phyloP scores from a whole-genome alignment of 2,329 filamentous ascomycete species.

The Zymoseptoria brevis region DNA sequence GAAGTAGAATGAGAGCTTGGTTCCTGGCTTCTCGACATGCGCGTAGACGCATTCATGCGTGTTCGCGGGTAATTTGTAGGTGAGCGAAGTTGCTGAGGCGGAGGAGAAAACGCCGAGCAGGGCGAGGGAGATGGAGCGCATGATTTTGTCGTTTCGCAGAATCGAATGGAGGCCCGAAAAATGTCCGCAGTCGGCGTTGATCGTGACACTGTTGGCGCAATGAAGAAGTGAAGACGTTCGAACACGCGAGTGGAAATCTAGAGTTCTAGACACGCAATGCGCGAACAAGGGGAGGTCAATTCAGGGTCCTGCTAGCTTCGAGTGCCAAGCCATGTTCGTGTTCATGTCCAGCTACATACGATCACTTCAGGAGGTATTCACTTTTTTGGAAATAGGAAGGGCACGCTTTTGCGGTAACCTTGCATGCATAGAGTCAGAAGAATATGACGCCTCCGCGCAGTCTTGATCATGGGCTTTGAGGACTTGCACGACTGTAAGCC shows the following conservation, averaged over 20 bases:
- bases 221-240: not conserved
- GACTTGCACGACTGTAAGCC: too few species aligned
- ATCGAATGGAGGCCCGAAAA: not conserved
- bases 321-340: not conserved
- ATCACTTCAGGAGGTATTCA: not conserved
- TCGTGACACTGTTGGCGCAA: not conserved
- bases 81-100: constrained; percentile 80
- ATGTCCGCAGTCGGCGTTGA: not conserved
- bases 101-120: constrained; percentile 59
- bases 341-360: not conserved
- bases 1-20: constrained; percentile 98
- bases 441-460: too few species aligned
- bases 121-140: constrained; percentile 23
- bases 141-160: constrained; percentile 4
- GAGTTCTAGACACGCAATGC: not conserved
- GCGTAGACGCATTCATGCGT: constrained; percentile 96
- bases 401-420: too few species aligned
- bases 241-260: not conserved
- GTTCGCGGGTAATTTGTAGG: constrained; percentile 81
- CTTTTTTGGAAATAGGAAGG: too few species aligned
- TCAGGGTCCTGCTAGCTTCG: not conserved
- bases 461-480: too few species aligned
- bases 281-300: not conserved
- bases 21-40: constrained; percentile 64
- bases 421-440: too few species aligned